Evolutionary conservation across 1,284 basidiomycete species (phyloP).

Genomic region (Kalmanozyma brasiliensis): DNA sequence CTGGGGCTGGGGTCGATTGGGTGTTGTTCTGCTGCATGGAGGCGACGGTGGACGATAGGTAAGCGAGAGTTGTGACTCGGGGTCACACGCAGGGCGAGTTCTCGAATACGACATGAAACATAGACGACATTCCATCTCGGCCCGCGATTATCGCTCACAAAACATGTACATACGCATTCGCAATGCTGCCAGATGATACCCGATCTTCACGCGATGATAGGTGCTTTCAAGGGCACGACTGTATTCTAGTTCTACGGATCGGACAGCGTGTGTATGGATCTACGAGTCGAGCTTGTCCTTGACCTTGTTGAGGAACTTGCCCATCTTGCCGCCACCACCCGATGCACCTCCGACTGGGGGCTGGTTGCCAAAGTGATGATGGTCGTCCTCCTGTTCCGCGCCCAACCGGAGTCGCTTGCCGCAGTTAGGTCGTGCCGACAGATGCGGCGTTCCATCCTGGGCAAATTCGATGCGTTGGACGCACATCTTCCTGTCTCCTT

Average conservation of each 20-base stretch:
- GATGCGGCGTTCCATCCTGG: conserved; percentile 38
- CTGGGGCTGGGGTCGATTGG: conserved; percentile 54
- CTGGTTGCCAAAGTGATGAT: conserved; percentile 34
- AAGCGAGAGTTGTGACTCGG: no score
- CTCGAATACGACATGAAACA: no score
- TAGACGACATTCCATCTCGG: no score
- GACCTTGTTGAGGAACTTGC: conserved; percentile 24
- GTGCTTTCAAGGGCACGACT: not conserved
- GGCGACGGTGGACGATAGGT: no score
- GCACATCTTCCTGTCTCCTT: conserved; percentile 50
- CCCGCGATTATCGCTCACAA: no score
- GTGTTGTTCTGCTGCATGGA: no score
- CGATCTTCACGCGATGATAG: not conserved
- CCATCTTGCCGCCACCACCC: conserved; percentile 13
- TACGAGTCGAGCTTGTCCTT: conserved; percentile 34
- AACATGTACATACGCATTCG: no score
- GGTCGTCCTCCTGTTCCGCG: conserved; percentile 52
- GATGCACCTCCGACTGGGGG: not conserved
- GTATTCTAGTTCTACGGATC: no score
- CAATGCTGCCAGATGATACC: conserved; percentile 32
- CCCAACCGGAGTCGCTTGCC: conserved; percentile 49
- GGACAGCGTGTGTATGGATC: no score
- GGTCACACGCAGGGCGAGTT: no score
- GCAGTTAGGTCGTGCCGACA: conserved; percentile 48
- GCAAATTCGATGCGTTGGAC: conserved; percentile 46